Conservation (phyloP, 805 yeast species). For the Pichia membranifaciens region DNA sequence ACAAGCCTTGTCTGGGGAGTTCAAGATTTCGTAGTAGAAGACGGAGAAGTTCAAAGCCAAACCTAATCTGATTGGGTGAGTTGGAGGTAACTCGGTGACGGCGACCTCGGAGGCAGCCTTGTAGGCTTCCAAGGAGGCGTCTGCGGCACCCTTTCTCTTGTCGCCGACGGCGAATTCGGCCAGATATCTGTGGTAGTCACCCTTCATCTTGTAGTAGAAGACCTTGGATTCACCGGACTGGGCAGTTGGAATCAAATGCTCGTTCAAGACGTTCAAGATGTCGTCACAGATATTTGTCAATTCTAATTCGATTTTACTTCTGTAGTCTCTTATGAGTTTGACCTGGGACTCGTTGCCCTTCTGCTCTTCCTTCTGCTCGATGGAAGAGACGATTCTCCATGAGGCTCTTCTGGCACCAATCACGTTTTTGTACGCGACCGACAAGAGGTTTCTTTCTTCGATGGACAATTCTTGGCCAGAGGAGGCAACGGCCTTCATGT, state of each 20-base stretch:
- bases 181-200: conserved; percentile 98
- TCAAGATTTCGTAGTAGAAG: conserved; percentile 95
- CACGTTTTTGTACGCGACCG: conserved; percentile 97
- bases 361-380: conserved; percentile 96
- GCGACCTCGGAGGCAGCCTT: conserved; percentile 96
- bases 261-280: conserved; percentile 78
- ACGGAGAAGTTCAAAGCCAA: conserved; percentile 97
- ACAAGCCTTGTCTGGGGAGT: conserved; percentile 98
- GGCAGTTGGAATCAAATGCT: conserved; percentile 90
- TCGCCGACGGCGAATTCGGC: conserved; percentile 94
- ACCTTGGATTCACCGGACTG: conserved; percentile 97
- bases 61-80: conserved; percentile 97
- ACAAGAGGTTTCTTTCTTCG: conserved; percentile 94
- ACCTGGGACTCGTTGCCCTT: conserved; percentile 93
- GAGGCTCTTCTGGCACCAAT: conserved; percentile 99
- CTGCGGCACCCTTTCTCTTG: conserved; percentile 88
- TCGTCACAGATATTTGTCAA: conserved; percentile 91
- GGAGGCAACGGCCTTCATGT: conserved; percentile 96
- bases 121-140: conserved; percentile 88
- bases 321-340: conserved; percentile 83
- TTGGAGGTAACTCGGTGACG: conserved; percentile 93
- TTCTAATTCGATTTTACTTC: conserved; percentile 90
- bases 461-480: conserved; percentile 93
- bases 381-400: conserved; percentile 97
- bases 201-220: conserved; percentile 98